Conservation (phyloP, 2,329 filamentous ascomycete species). For the Ophiocordyceps polyrhachis-furcata region DNA sequence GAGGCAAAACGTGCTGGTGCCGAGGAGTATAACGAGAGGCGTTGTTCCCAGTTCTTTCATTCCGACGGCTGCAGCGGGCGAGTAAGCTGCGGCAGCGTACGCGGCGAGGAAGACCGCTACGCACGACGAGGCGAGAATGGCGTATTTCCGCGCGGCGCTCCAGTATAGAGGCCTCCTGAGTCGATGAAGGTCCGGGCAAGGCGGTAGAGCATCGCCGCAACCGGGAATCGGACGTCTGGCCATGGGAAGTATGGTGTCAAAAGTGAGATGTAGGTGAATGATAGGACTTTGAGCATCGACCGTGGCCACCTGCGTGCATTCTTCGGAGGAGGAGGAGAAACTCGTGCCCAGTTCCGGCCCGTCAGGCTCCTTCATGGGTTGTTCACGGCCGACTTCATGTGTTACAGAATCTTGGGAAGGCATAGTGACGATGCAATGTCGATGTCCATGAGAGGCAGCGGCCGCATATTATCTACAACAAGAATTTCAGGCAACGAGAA, state of each 20-base stretch:
- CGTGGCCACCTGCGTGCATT: not conserved
- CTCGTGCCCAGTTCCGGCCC: not conserved
- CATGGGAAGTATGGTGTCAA: constrained; percentile 13
- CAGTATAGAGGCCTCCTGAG: constrained; percentile 58
- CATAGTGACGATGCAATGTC: no score
- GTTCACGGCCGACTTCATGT: no score
- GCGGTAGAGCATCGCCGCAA: constrained; percentile 23
- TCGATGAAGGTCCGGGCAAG: constrained; percentile 43
- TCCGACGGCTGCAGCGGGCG: constrained; percentile 48
- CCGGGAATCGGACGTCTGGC: constrained; percentile 1
- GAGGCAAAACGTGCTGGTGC: constrained; percentile 64
- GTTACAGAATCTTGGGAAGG: no score
- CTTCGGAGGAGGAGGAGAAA: not conserved
- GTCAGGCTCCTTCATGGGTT: not conserved
- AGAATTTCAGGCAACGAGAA: no score
- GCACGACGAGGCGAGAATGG: constrained; percentile 58
- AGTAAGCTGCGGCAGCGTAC: constrained; percentile 66
- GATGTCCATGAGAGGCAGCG: no score
- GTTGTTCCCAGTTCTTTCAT: constrained; percentile 45
- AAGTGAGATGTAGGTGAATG: constrained; percentile 21
- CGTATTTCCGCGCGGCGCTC: constrained; percentile 47
- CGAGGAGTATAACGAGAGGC: constrained; percentile 45
- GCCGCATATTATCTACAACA: no score
- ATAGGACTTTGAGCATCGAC: constrained; percentile 11
- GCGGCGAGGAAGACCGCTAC: constrained; percentile 59